Evolutionary conservation across 2,329 filamentous ascomycete species (phyloP), one percentile per base, ranked within the genome.

Genomic region (Ophiostoma montium): DNA sequence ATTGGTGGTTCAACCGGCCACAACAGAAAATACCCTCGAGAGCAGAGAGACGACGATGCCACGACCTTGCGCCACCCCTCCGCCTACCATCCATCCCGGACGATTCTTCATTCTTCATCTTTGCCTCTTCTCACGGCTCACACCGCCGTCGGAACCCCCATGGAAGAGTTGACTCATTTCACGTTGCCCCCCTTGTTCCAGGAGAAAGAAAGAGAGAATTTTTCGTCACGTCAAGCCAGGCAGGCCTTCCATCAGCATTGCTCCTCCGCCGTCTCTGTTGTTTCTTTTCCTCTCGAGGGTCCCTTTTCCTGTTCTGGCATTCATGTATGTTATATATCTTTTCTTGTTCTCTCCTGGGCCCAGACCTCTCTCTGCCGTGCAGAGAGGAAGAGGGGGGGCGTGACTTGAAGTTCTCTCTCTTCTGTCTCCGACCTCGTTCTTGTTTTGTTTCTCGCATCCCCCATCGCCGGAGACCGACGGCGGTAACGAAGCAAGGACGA

Each of bases 101-200:
- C 35, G 46, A 19, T 51, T 33, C 42, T 51, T 48, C 49, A 45
- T 33, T 45, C 27, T 39, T 39, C 27, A 32, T 39, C 39, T 39
- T 39, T 27, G 19, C 31, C 42, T 44, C 42, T 44, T 44, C 30
- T n/a, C 8, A 23, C 42, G 32, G 16, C 42, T 38, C 38, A 38
- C 45, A 30, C 19, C 49, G 45, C 32, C 59, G 27, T 35, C 18
- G 9, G 65, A 64, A 72, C 66, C 67, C 35, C 32, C 38, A 16
- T 33, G 23, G 42, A 44, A 44, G 42, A 44, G 42, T 44, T 33
- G 42, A 32, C 23, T 30, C 27, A 19, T 44, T 27, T 44, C 42
- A 44, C 16, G 32, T 43, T 43, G 30, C 32, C 38, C 41, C 21
- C 30, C 46, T 35, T 43, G 16, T 44, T 30, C 47, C 31, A 42